phyloP scores from a whole-genome alignment of 139 green algal species.

The Trebouxia sp. region DNA sequence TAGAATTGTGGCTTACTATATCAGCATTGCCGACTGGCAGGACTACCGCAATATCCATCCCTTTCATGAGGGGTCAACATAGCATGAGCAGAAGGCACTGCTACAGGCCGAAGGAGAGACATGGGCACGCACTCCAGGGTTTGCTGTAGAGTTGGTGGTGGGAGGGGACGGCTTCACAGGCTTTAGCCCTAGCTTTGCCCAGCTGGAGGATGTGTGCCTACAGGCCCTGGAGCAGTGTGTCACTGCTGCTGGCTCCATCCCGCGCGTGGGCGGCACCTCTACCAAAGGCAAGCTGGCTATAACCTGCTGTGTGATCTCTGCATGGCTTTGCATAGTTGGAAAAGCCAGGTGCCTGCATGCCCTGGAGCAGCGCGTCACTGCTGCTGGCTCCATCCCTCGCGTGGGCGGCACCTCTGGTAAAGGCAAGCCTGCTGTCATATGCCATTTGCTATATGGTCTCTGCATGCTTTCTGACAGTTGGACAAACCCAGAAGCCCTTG shows the following conservation, averaged over 20 bases:
- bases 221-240: conserved; percentile 36
- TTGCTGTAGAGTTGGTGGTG: conserved; percentile 59
- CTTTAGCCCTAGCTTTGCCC: conserved; percentile 60
- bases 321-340: conserved; percentile 59
- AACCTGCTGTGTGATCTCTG: too few relatives aligned
- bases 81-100: neutral
- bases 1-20: too few relatives aligned
- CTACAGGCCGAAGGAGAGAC: conserved; percentile 51
- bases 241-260: conserved; percentile 34
- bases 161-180: conserved; percentile 38
- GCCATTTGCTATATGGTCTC: too few relatives aligned
- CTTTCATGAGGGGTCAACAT: too few relatives aligned
- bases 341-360: conserved; percentile 45
- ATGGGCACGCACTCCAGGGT: conserved; percentile 53
- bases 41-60: too few relatives aligned
- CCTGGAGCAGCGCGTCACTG: conserved; percentile 34
- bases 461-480: conserved; percentile 56
- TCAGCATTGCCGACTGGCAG: too few relatives aligned
- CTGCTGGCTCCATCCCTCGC: conserved; percentile 25
- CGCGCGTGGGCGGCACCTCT: neutral
- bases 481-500: conserved; percentile 46
- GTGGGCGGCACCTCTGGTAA: neutral
- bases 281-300: too few relatives aligned
- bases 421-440: too few relatives aligned
- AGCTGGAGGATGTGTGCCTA: conserved; percentile 55